phyloP scores from a whole-genome alignment of 2,329 filamentous ascomycete genomes.

The Penicillium sp. region DNA sequence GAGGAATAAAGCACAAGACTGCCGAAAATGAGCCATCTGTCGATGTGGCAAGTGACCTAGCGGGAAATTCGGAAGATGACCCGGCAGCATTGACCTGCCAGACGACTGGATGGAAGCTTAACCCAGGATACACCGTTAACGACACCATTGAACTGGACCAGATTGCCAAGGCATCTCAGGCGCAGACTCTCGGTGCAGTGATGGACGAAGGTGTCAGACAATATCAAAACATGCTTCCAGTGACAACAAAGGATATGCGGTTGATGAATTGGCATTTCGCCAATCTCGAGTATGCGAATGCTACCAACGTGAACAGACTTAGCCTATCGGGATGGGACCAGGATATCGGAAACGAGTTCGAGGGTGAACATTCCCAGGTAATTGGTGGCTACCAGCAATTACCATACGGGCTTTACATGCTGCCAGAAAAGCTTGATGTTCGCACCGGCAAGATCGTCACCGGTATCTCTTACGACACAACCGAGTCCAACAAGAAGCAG shows the following conservation, averaged over 20 bases:
- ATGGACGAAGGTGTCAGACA: conserved; percentile 89
- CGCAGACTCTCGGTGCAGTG: conserved; percentile 80
- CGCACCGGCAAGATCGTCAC: conserved; percentile 70
- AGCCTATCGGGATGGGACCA: conserved; percentile 94
- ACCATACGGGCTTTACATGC: conserved; percentile 77
- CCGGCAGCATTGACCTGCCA: conserved; percentile 75
- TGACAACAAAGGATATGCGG: conserved; percentile 82
- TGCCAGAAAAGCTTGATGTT: conserved; percentile 74
- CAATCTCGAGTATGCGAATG: conserved; percentile 97
- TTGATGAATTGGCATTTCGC: conserved; percentile 98
- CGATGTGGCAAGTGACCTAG: conserved; percentile 57
- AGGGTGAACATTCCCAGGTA: conserved; percentile 89
- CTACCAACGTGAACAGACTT: conserved; percentile 78
- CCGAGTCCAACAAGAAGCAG: conserved; percentile 38
- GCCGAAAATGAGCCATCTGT: conserved; percentile 49
- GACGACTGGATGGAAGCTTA: conserved; percentile 78
- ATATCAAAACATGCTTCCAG: conserved; percentile 76
- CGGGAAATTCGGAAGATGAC: conserved; percentile 60
- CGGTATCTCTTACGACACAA: conserved; percentile 63
- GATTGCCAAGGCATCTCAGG: conserved; percentile 58
- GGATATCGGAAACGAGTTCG: conserved; percentile 95
- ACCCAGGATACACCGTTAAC: conserved; percentile 59
- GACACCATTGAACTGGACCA: conserved; percentile 69
- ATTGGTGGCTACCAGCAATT: conserved; percentile 92
- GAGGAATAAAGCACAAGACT: conserved; percentile 48